phyloP scores from a whole-genome alignment of 768 basidiomycete species.

The Butyriboletus loyo region DNA sequence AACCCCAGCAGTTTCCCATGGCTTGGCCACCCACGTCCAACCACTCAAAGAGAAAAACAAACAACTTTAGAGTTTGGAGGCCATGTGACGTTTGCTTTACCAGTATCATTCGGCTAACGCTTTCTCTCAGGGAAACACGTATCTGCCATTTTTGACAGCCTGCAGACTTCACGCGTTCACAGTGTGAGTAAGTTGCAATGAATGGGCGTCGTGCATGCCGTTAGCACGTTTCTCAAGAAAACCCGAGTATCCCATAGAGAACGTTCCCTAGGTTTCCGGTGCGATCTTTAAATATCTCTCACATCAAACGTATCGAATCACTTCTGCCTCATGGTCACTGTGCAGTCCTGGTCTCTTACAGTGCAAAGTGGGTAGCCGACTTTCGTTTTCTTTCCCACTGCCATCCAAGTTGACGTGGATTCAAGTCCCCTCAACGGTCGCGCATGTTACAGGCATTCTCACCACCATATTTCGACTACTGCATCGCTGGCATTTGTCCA shows the following conservation, averaged over 20 bases:
- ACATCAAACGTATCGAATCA: not conserved
- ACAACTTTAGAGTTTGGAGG: not conserved
- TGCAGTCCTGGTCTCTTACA: slow-evolving; percentile 1
- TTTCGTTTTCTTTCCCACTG: not conserved
- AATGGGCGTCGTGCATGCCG: not conserved
- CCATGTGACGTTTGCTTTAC: not conserved
- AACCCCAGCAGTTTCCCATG: not conserved
- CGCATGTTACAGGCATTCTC: slow-evolving; percentile 17
- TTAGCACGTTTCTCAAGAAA: not conserved
- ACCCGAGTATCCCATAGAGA: not conserved
- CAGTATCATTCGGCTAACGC: not conserved
- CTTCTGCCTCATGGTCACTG: not conserved
- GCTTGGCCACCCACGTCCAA: not conserved
- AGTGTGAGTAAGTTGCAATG: not conserved
- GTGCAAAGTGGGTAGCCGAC: slow-evolving; percentile 11
- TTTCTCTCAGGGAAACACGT: not conserved
- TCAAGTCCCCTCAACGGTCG: slow-evolving; percentile 16
- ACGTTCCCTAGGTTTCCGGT: not conserved
- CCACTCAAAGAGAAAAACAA: not conserved
- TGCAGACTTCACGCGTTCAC: not conserved
- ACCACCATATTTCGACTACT: slow-evolving; percentile 17
- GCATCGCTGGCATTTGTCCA: slow-evolving; percentile 19
- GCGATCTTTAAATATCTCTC: not conserved
- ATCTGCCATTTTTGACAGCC: not conserved
- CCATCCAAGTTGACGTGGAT: not conserved